Evolutionary conservation across 805 yeast species (phyloP), one percentile per base, ranked within the genome.

Genomic region (Kodamaea hsintzibuensis): DNA sequence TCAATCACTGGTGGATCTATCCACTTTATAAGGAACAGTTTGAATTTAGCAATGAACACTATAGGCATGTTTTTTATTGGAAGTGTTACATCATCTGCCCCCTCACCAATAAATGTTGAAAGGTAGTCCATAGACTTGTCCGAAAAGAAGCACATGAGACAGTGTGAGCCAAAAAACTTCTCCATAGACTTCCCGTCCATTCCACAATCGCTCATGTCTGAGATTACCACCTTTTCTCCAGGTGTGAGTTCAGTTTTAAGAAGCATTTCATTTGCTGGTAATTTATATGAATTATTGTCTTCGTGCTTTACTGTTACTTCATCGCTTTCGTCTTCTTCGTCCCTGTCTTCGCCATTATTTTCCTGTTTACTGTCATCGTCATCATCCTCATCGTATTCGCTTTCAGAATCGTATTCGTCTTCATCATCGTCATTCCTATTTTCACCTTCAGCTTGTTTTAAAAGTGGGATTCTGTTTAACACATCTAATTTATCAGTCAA

Each of bases 121-220:
- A 75, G 67, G 71, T 72, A 73, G 22, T 60, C 62, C 54, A 73
- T 53, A 10, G 75, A 71, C 49, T 68, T 68, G 13, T 64, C 61
- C 2, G 77, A 72, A 47, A 73, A 68, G 3, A 74, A 67, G 35
- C 70, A 63, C 51, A 72, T 52, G 39, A 71, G 64, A 13, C 78
- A 72, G 53, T 74, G 79, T 25, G 69, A 60, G 7, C 77, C 78
- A 39, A 67, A 64, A 52, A 62, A 74, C 27, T 67, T 66, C 47
- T 51, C 54, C 42, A 42, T 47, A 12, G 47, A 37, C 17, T 49
- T 53, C 2, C 37, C 48, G 12, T 27, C 38, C 10, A 37, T 27
- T 2, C 33, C 35, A 16, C 43, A 35, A 13, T 38, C 38, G n/a
- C 16, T 47, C 42, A 47, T 22, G 2, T 43, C 37, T 13, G 33